A percentile compares a stretch with the other conserved stretches of the same genome.
phyloP scores from a whole-genome alignment of 1,284 basidiomycete genomes.

The Chondrostereum purpureum region DNA sequence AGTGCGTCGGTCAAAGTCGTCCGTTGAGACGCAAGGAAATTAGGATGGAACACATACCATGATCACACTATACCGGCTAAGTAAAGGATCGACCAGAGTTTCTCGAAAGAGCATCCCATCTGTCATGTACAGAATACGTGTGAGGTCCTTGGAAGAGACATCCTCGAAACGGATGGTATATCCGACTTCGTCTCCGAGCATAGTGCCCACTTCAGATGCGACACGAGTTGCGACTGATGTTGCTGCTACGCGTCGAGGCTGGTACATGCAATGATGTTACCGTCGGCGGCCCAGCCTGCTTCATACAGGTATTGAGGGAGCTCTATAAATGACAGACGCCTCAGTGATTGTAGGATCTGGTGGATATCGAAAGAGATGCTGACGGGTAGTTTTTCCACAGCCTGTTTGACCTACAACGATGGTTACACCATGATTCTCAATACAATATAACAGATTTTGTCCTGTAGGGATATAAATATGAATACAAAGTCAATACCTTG shows the following conservation, averaged over 20 bases:
- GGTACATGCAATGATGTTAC: conserved; percentile 86
- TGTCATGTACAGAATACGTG: conserved; percentile 94
- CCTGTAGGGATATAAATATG: conserved; percentile 32
- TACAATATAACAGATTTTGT: conserved; percentile 72
- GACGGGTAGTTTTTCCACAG: conserved; percentile 95
- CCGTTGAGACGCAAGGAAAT: not conserved
- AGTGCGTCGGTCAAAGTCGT: conserved; percentile 11
- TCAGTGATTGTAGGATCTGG: too few species aligned
- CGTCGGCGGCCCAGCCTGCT: conserved; percentile 80
- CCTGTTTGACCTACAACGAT: conserved; percentile 96
- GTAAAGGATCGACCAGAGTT: conserved; percentile 81
- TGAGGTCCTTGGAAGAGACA: conserved; percentile 72
- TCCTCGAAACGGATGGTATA: conserved; percentile 99
- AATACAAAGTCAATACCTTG: not conserved
- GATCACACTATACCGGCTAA: conserved; percentile 89
- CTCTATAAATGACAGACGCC: too few species aligned
- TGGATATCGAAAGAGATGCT: conserved; percentile 25
- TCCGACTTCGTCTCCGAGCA: conserved; percentile 93
- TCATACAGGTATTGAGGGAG: conserved; percentile 92
- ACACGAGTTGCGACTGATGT: conserved; percentile 91
- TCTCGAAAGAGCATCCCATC: conserved; percentile 98
- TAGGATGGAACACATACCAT: conserved; percentile 56
- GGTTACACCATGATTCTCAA: conserved; percentile 79
- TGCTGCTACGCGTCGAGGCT: conserved; percentile 92
- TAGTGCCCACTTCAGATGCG: conserved; percentile 80